Evolutionary conservation across 139 green algal genomes (phyloP).

Genomic region (Coelastrella sp.): DNA sequence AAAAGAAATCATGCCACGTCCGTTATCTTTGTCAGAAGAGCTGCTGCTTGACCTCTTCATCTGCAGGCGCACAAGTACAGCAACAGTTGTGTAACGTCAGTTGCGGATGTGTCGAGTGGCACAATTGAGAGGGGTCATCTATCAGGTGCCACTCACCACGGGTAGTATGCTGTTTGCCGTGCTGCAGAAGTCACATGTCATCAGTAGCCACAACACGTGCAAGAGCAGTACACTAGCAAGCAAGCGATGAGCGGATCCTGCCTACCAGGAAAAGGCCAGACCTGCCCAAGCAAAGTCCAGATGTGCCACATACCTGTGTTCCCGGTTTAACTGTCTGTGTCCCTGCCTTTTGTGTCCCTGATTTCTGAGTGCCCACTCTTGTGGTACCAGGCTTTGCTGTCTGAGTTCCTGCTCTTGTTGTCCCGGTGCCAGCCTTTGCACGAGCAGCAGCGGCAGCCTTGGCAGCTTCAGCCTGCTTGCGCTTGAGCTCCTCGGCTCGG

Average conservation of each 20-base stretch:
- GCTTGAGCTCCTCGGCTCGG: slow-evolving; percentile 10
- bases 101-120: no score
- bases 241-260: no score
- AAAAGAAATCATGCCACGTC: not conserved
- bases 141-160: no score
- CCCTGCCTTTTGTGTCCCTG: slow-evolving; percentile 1
- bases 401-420: not conserved
- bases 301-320: not conserved
- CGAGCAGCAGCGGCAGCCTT: slow-evolving; percentile 15
- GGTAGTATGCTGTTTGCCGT: no score
- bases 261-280: no score
- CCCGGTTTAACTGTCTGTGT: not conserved
- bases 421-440: slow-evolving; percentile 12
- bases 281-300: no score
- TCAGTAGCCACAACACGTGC: not conserved
- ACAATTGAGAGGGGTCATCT: no score
- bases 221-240: no score
- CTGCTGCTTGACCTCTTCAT: not conserved
- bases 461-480: slow-evolving; percentile 32
- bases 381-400: not conserved
- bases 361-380: slow-evolving; percentile 15
- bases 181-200: no score
- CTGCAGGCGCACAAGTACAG: not conserved
- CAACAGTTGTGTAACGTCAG: no score
- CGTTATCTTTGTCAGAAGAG: not conserved